Base-by-base conservation (phyloP, 371 early-diverging fungal genomes). In the Lichtheimia corymbifera region DNA sequence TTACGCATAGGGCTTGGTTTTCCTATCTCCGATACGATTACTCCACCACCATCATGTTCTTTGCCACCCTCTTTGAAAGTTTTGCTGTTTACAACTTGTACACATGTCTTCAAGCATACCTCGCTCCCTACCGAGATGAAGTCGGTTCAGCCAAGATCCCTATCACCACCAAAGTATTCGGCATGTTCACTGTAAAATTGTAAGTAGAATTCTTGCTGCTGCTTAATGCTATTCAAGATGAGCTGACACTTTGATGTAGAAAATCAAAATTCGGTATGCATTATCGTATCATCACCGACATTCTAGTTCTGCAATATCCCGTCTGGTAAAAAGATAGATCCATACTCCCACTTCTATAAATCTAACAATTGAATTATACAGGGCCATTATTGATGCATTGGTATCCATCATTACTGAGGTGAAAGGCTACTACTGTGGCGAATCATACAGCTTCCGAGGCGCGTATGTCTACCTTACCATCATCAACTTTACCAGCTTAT, bases 231-330 rank as follows among this genome's bases (percentile, higher is more conserved):
- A n/a, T 15, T 5, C 15, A 18, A 47, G 17, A 11, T 4, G 7
- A 47, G 18, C 47, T 47, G 18, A n/a, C 47, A 47, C 17, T 5
- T 22, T 11, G n/a, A 20, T 15, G 17, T 64, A 80, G 80, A 20
- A 67, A 77, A 69, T 81, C 81, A 7, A 77, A 76, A 54, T 81
- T 74, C 66, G 81, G 81, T 14, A 57, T 81, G 28, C 81, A 81
- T 55, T 81, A 67, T 59, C 66, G 78, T 13, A 67, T 73, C 7
- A 76, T 81, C 11, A 74, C 67, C n/a, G 74, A 74, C 24, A 76
- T 81, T 40, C 64, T 72, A 14, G 76, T 81, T 13, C 67, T 73
- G 18, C 81, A 81, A 53, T 81, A 70, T 61, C 81, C 81, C 28
- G 61, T 81, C n/a, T 81, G 81, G 81, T 81, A 71, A 65, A 45